Evolutionary conservation across 1,284 basidiomycete species (phyloP), one percentile per base, ranked within the genome.

Genomic region (Lentinula novae-zelandiae): DNA sequence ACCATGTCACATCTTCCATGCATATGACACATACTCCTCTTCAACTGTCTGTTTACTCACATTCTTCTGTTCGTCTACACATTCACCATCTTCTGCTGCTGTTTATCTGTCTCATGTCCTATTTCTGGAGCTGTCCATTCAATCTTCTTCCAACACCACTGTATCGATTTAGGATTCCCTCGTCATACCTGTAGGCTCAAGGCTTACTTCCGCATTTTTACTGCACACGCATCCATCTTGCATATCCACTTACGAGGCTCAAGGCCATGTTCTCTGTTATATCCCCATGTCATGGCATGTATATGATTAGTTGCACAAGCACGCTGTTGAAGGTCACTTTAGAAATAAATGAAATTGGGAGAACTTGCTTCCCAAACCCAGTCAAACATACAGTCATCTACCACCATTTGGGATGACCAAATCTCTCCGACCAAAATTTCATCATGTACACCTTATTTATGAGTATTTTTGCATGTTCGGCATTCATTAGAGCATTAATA

Each of bases 81-180:
- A 48, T 49, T 22, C 22, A 6, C n/a, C 44, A 27, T 44, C 13
- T 40, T 40, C 44, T 48, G 61, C 50, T 53, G 20, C 38, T 57
- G 52, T 52, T 51, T 60, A 53, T 61, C 46, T 60, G 61, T 51
- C 57, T 65, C 59, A 38, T 58, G 27, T 27, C 27, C 27, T 27
- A 27, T 60, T 60, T 62, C 67, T 65, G 63, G 60, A 58, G 62
- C 63, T 68, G 71, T 64, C 70, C 22, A 42, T 38, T 54, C 13
- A 17, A 54, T 12, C 20, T 39, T 69, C 67, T 67, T 58, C 57
- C 50, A 48, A 54, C 63, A 57, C 52, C 60, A 62, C 63, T 70
- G 67, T 68, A 70, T 68, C 66, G 59, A 66, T 69, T 68, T 65
- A 64, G 67, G 62, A 63, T 60, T 46, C 53, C 52, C 20, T 54